phyloP scores from a whole-genome alignment of 371 early-diverging fungal species.

The Zychaea mexicana region DNA sequence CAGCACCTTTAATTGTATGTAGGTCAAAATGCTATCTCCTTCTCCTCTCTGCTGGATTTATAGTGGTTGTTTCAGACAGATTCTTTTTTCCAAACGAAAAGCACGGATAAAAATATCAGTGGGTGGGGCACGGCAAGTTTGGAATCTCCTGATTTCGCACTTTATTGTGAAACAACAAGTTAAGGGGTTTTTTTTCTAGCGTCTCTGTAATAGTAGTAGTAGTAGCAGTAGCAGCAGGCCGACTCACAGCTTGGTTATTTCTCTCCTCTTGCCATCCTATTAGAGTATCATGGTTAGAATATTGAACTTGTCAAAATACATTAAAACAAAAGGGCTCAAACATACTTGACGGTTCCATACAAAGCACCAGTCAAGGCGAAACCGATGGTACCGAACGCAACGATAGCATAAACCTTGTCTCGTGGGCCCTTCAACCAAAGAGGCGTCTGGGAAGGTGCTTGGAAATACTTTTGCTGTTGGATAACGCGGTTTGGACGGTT shows the following conservation, averaged over 20 bases:
- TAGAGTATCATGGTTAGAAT: too few relatives aligned
- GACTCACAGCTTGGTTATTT: conserved; percentile 8
- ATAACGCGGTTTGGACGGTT: conserved; percentile 41
- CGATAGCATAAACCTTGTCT: conserved; percentile 25
- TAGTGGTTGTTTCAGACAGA: too few relatives aligned
- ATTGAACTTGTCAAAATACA: too few relatives aligned
- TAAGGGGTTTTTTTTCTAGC: too few relatives aligned
- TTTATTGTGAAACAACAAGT: background rate
- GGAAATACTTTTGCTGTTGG: conserved; percentile 35
- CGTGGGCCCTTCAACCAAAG: conserved; percentile 37
- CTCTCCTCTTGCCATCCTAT: conserved; percentile 16
- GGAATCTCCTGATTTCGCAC: background rate
- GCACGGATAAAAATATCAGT: too few relatives aligned
- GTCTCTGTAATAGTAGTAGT: too few relatives aligned
- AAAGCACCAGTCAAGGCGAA: conserved; percentile 35
- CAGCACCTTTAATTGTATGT: too few relatives aligned
- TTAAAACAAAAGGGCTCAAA: background rate
- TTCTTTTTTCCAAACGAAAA: too few relatives aligned
- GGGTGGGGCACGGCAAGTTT: background rate
- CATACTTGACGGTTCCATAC: conserved; percentile 32
- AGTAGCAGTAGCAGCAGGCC: too few relatives aligned
- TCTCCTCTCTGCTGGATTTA: too few relatives aligned
- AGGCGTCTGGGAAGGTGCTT: conserved; percentile 34
- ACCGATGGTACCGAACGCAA: conserved; percentile 34
- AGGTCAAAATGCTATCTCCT: too few relatives aligned